A percentile compares a stretch with the other conserved stretches of the same genome.
phyloP scores from a whole-genome alignment of 192 early-diverging fungal species.

The Umbelopsis sp. region DNA sequence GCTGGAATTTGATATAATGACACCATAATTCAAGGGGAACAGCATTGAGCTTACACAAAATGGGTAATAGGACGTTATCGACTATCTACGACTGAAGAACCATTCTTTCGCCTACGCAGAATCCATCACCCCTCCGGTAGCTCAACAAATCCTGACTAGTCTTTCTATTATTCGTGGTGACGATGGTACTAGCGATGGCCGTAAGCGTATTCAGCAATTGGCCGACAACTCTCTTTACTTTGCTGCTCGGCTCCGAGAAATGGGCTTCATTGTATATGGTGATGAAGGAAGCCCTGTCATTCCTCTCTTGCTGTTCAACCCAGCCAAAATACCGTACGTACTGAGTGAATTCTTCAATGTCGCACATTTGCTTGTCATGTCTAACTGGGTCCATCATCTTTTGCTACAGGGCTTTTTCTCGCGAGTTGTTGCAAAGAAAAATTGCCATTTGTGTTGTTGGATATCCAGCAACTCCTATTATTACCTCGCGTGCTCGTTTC shows the following conservation, averaged over 20 bases:
- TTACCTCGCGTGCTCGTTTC: slow-evolving; percentile 90
- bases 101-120: slow-evolving; percentile 92
- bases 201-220: slow-evolving; percentile 80
- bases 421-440: slow-evolving; percentile 82
- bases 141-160: slow-evolving; percentile 88
- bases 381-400: background rate
- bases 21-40: too few species aligned
- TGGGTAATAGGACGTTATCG: slow-evolving; percentile 60
- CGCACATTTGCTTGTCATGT: too few species aligned
- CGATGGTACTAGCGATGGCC: slow-evolving; percentile 80
- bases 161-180: slow-evolving; percentile 95
- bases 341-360: too few species aligned
- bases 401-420: slow-evolving; percentile 73
- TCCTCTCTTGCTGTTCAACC: slow-evolving; percentile 90
- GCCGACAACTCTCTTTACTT: slow-evolving; percentile 90
- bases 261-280: slow-evolving; percentile 96
- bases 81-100: slow-evolving; percentile 75
- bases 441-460: slow-evolving; percentile 96
- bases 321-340: slow-evolving; percentile 83
- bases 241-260: slow-evolving; percentile 70
- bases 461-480: slow-evolving; percentile 95
- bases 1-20: background rate
- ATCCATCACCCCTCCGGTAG: slow-evolving; percentile 80
- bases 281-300: slow-evolving; percentile 86
- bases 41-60: background rate